These are phyloP conservation scores for Metarhizium album DNA, from an alignment of 2,329 filamentous ascomycete species.

Conservation along the genomic window DNA sequence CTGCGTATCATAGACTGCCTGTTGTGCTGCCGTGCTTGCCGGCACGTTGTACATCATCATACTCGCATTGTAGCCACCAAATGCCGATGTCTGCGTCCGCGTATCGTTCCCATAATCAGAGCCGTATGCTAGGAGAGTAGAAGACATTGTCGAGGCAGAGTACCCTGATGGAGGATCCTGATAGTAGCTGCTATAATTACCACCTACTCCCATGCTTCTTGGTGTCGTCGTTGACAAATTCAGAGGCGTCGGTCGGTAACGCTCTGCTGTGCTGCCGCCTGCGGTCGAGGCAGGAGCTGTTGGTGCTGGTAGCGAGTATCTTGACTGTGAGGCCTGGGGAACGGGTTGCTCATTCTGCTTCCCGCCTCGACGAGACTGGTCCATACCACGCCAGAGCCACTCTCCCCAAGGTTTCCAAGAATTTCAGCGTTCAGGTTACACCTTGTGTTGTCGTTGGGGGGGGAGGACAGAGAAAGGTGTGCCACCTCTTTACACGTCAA, in stretches of 20 bases:
- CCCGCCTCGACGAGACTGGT: constrained; percentile 61
- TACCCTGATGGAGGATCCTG: constrained; percentile 42
- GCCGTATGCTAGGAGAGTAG: constrained; percentile 45
- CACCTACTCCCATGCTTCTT: constrained; percentile 43
- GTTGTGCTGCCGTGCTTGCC: constrained; percentile 48
- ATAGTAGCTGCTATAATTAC: constrained; percentile 49
- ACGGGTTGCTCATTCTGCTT: constrained; percentile 64
- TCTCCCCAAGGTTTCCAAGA: constrained; percentile 29
- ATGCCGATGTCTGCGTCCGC: constrained; percentile 43
- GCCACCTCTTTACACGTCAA: background rate
- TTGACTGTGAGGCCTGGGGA: constrained; percentile 47
- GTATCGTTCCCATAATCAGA: constrained; percentile 55
- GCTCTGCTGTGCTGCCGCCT: constrained; percentile 23
- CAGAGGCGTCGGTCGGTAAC: constrained; percentile 39
- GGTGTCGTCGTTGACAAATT: constrained; percentile 36
- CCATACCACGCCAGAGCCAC: constrained; percentile 53
- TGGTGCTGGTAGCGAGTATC: constrained; percentile 41
- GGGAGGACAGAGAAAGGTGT: constrained; percentile 19
- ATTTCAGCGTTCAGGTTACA: constrained; percentile 44
- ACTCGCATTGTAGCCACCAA: constrained; percentile 48
- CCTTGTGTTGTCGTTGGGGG: constrained; percentile 28
- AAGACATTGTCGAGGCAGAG: constrained; percentile 46
- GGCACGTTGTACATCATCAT: constrained; percentile 73
- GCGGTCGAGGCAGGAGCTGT: constrained; percentile 31
- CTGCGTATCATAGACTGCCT: constrained; percentile 63